Conservation (phyloP, 2,329 filamentous ascomycete species). For the Plenodomus biglobosus region DNA sequence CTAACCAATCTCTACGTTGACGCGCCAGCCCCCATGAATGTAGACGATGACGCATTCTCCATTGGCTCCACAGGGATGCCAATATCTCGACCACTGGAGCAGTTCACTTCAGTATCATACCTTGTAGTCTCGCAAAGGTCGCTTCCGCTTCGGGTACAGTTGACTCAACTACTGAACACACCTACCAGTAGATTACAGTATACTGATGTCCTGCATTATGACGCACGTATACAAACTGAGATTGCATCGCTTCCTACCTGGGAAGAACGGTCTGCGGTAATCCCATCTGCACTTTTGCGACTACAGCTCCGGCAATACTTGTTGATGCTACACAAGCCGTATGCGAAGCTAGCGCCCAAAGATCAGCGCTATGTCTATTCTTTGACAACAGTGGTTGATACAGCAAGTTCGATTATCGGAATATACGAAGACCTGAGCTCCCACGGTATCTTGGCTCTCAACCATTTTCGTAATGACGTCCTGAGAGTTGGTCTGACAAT, state of each 20-base stretch:
- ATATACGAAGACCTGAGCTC: slow-evolving; percentile 25
- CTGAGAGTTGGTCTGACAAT: slow-evolving; percentile 32
- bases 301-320: slow-evolving; percentile 41
- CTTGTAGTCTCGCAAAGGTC: slow-evolving; percentile 26
- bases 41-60: slow-evolving; percentile 54
- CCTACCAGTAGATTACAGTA: slow-evolving; percentile 33
- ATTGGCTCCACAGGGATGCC: slow-evolving; percentile 26
- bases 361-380: slow-evolving; percentile 37
- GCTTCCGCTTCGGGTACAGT: slow-evolving; percentile 35
- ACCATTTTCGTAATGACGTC: slow-evolving; percentile 35
- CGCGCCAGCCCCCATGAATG: slow-evolving; percentile 51
- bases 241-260: slow-evolving; percentile 29
- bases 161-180: slow-evolving; percentile 39
- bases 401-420: slow-evolving; percentile 29
- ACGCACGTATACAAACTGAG: slow-evolving; percentile 29
- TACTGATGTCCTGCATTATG: slow-evolving; percentile 38
- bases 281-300: slow-evolving; percentile 28
- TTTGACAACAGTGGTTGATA: slow-evolving; percentile 33
- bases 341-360: slow-evolving; percentile 26
- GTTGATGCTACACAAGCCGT: slow-evolving; percentile 39
- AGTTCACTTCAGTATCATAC: slow-evolving; percentile 39
- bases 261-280: slow-evolving; percentile 17
- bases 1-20: slow-evolving; percentile 52
- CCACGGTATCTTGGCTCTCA: slow-evolving; percentile 24
- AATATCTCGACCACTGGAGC: slow-evolving; percentile 21